Evolutionary conservation across 495 filamentous ascomycete genomes (phyloP).

Genomic region (Aspergillus sclerotioniger): DNA sequence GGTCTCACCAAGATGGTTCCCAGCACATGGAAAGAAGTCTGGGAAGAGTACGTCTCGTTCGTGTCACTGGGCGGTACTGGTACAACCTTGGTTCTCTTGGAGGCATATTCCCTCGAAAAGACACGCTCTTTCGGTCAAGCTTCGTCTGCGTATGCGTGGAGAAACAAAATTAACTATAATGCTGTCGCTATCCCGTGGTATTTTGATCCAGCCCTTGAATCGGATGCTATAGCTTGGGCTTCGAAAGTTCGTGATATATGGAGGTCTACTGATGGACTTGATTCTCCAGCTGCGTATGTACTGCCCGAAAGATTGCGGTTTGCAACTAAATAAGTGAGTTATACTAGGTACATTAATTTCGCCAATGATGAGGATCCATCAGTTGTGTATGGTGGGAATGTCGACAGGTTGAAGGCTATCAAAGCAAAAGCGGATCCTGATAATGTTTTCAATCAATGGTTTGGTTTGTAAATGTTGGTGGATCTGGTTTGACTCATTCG

Average conservation of each 20-base stretch:
- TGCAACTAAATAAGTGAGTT: too few species aligned
- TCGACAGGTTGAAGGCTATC: slow-evolving; percentile 2
- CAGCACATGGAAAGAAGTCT: neutral
- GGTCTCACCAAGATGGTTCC: neutral
- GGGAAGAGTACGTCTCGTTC: neutral
- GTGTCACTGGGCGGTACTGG: neutral
- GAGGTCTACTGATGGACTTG: neutral
- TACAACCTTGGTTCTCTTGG: neutral
- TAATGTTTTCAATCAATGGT: slow-evolving; percentile 5
- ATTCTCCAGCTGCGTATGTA: neutral
- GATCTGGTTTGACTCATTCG: too few species aligned
- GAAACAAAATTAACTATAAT: slow-evolving; percentile 5
- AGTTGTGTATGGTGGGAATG: slow-evolving; percentile 3
- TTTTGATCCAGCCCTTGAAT: neutral
- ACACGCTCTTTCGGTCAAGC: neutral
- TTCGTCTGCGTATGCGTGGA: slow-evolving; percentile 1
- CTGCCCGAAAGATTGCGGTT: neutral
- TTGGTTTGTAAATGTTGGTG: neutral
- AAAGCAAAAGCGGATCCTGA: neutral
- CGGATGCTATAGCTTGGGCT: neutral
- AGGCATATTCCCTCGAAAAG: neutral
- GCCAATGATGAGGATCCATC: slow-evolving; percentile 3
- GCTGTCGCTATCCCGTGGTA: neutral
- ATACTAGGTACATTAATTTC: slow-evolving; percentile 2
- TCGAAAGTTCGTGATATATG: neutral